Conservation (phyloP, 768 basidiomycete species). For the Tremella yokohamensis region DNA sequence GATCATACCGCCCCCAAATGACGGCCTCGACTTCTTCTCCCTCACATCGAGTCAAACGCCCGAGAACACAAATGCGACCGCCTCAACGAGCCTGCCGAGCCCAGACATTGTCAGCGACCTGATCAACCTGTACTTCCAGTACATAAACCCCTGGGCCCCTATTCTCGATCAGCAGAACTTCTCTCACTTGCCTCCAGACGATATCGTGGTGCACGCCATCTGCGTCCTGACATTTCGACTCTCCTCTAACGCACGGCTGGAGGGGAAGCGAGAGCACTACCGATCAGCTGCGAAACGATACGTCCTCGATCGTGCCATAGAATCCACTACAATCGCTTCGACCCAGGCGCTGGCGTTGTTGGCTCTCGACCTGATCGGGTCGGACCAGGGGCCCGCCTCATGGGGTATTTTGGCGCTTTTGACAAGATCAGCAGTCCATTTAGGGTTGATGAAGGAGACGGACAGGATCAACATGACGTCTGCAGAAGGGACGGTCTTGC, state of each 20-base stretch:
- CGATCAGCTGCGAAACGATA: constrained; percentile 44
- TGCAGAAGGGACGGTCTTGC: background rate
- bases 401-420: constrained; percentile 51
- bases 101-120: constrained; percentile 48
- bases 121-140: constrained; percentile 40
- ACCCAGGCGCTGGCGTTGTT: constrained; percentile 50
- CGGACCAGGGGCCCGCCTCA: constrained; percentile 46
- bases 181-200: constrained; percentile 49
- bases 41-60: no score
- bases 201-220: constrained; percentile 49
- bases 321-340: constrained; percentile 44
- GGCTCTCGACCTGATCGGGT: constrained; percentile 50
- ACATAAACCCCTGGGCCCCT: constrained; percentile 49
- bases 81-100: no score
- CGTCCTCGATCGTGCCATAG: constrained; percentile 49
- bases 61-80: no score
- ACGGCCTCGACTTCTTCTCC: no score
- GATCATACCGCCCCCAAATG: no score
- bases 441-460: constrained; percentile 43
- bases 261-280: constrained; percentile 24
- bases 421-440: constrained; percentile 47
- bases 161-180: constrained; percentile 21
- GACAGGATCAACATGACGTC: no score
- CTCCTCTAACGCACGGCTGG: constrained; percentile 38
- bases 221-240: constrained; percentile 46